Conservation (phyloP, 352 stramenopile genomes). For the Phytopythium litorale region DNA sequence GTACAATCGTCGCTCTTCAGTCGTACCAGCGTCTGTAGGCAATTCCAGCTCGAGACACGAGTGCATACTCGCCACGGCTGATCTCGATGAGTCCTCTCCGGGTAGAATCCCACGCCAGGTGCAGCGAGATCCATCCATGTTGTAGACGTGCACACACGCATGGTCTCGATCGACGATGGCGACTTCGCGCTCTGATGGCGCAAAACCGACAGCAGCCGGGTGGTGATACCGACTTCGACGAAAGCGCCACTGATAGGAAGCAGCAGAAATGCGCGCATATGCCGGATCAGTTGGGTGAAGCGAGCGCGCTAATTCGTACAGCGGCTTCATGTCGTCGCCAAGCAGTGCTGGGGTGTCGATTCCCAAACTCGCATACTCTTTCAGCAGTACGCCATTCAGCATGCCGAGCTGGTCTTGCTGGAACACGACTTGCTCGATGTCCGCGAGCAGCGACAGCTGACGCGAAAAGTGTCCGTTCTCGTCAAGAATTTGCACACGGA, state of each 20-base stretch:
- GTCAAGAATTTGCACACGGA: conserved; percentile 65
- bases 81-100: neutral
- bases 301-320: conserved; percentile 31
- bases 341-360: conserved; percentile 15
- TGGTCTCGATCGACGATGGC: conserved; percentile 56
- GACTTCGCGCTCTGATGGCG: conserved; percentile 29
- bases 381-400: conserved; percentile 21
- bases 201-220: conserved; percentile 30
- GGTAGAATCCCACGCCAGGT: conserved; percentile 29
- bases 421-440: conserved; percentile 31
- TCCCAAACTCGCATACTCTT: conserved; percentile 26
- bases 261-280: conserved; percentile 34
- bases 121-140: conserved; percentile 37
- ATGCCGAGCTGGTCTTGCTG: conserved; percentile 30
- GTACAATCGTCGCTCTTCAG: conserved; percentile 20
- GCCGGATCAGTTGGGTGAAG: conserved; percentile 36
- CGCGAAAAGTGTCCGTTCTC: conserved; percentile 48
- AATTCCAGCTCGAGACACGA: neutral
- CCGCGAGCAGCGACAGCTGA: conserved; percentile 46
- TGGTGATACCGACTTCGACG: conserved; percentile 41
- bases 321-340: conserved; percentile 19
- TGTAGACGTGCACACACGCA: conserved; percentile 41
- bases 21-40: neutral
- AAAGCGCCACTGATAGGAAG: conserved; percentile 23
- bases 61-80: conserved; percentile 6